Conservation (phyloP, 2,329 filamentous ascomycete genomes). For the Alternaria brassicae region DNA sequence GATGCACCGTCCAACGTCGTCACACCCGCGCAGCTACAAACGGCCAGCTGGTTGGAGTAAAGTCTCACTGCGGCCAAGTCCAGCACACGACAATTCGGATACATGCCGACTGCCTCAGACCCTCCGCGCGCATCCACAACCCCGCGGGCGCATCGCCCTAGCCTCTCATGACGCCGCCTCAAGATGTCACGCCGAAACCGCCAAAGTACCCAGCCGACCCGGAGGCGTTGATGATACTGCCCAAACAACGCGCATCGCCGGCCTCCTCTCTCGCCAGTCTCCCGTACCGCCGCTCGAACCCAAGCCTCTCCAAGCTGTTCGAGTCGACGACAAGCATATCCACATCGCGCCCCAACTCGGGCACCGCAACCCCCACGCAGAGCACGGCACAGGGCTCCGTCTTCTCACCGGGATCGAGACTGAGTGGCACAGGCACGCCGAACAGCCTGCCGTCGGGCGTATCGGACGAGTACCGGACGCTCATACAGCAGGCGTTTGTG, state of each 20-base stretch:
- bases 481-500: conserved; percentile 85
- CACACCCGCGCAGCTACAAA: conserved; percentile 25
- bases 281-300: conserved; percentile 61
- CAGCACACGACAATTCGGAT: conserved; percentile 26
- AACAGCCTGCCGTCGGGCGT: conserved; percentile 50
- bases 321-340: conserved; percentile 58
- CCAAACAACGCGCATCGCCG: conserved; percentile 66
- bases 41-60: conserved; percentile 14
- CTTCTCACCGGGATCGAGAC: conserved; percentile 53
- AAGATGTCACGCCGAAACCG: conserved; percentile 49
- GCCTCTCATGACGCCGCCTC: conserved; percentile 51
- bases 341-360: conserved; percentile 51
- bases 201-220: conserved; percentile 63
- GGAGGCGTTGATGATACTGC: conserved; percentile 66
- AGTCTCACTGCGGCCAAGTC: conserved; percentile 7
- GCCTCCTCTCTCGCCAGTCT: conserved; percentile 66
- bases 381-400: conserved; percentile 49
- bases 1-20: conserved; percentile 24
- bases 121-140: conserved; percentile 37
- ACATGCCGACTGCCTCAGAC: conserved; percentile 44
- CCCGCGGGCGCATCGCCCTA: conserved; percentile 48
- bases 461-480: conserved; percentile 63
- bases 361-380: conserved; percentile 53
- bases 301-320: conserved; percentile 61
- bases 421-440: conserved; percentile 50